Evolutionary conservation across 371 early-diverging fungal genomes (phyloP).

Genomic region (Mortierella sp.): DNA sequence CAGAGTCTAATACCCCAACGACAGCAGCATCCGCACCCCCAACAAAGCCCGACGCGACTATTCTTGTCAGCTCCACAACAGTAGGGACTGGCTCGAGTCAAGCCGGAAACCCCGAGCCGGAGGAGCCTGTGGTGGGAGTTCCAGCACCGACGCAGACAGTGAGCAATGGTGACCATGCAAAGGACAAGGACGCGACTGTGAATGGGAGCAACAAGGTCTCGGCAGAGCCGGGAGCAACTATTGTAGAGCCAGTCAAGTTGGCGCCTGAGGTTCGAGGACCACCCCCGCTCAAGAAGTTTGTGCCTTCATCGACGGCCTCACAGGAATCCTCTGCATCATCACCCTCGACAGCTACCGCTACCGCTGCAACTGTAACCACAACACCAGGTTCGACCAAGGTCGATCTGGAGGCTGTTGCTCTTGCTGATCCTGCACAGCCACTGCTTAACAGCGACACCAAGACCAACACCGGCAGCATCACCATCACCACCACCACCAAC

Average conservation of each 20-base stretch:
- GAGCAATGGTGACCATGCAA: background rate
- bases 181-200: background rate
- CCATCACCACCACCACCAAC: too few species aligned
- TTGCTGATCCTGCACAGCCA: background rate
- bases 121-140: background rate
- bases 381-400: background rate
- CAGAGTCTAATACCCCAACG: background rate
- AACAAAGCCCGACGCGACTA: background rate
- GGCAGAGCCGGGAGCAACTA: background rate
- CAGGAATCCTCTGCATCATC: background rate
- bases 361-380: conserved; percentile 1
- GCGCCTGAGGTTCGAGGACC: conserved; percentile 19
- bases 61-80: background rate
- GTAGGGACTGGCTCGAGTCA: background rate
- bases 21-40: background rate
- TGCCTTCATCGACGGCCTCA: background rate
- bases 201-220: background rate
- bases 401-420: conserved; percentile 13
- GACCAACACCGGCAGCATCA: background rate
- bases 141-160: background rate
- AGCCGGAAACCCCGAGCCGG: background rate
- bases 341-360: background rate
- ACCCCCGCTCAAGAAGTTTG: background rate
- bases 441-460: background rate
- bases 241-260: conserved; percentile 10